Conservation (phyloP, 1,139 yeast genomes). For the Pichia sp. region DNA sequence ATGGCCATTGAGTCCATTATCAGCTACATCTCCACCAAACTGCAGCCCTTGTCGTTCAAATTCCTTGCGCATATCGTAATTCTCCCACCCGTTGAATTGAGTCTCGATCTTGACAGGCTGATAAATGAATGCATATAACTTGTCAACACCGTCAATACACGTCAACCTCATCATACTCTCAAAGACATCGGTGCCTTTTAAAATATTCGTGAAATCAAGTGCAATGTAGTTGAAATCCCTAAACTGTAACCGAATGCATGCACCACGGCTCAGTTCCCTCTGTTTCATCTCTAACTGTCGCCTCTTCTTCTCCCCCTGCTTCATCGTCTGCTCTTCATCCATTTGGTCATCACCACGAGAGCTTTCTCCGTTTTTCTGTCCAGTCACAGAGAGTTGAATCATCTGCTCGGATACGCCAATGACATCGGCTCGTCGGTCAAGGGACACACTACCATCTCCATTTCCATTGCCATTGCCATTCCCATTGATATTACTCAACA, state of each 20-base stretch:
- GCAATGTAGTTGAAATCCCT: conserved; percentile 85
- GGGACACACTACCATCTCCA: background rate
- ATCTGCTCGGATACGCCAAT: too few species aligned
- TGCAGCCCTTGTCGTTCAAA: conserved; percentile 57
- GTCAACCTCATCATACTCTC: conserved; percentile 65
- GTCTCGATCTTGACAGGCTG: conserved; percentile 53
- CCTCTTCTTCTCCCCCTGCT: background rate
- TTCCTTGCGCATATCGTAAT: conserved; percentile 59
- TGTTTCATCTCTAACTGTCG: conserved; percentile 3
- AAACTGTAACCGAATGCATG: conserved; percentile 62
- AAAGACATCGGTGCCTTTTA: conserved; percentile 62
- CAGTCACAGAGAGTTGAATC: background rate
- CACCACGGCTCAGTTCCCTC: conserved; percentile 39
- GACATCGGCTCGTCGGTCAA: too few species aligned
- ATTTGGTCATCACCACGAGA: background rate
- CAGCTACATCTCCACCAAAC: conserved; percentile 15
- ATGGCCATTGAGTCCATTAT: background rate
- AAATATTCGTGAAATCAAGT: conserved; percentile 59
- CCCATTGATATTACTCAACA: conserved; percentile 3
- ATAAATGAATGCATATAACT: conserved; percentile 66
- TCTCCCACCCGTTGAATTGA: conserved; percentile 58
- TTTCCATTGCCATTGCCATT: conserved; percentile 1
- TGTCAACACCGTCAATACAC: conserved; percentile 44
- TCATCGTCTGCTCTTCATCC: background rate
- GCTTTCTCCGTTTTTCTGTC: background rate